phyloP scores from a whole-genome alignment of 352 stramenopile species.

The Phytophthora cajani region DNA sequence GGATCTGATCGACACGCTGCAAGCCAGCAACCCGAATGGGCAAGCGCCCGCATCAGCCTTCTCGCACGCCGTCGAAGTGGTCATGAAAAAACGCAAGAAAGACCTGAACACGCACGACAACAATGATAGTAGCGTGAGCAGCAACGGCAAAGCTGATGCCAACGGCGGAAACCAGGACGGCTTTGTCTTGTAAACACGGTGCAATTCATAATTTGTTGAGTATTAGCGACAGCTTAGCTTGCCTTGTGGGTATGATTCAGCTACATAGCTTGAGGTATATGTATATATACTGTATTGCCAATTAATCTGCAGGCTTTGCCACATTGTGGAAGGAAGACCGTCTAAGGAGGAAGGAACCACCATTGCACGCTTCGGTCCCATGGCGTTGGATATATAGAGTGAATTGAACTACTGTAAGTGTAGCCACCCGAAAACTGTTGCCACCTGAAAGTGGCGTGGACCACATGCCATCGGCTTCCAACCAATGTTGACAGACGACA shows the following conservation, averaged over 20 bases:
- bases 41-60: slow-evolving; percentile 41
- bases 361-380: not conserved
- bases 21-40: slow-evolving; percentile 46
- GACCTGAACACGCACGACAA: slow-evolving; percentile 16
- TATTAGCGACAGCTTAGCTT: not conserved
- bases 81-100: slow-evolving; percentile 58
- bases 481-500: slow-evolving; percentile 11
- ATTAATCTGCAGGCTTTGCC: too few relatives aligned
- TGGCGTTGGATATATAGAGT: too few relatives aligned
- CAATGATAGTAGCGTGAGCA: slow-evolving; percentile 6
- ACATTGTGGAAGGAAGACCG: not conserved
- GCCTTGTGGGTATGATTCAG: not conserved
- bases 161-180: slow-evolving; percentile 13
- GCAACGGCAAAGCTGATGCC: slow-evolving; percentile 1
- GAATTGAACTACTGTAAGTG: not conserved
- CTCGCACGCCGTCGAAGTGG: slow-evolving; percentile 39
- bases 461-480: slow-evolving; percentile 26
- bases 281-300: too few relatives aligned
- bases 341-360: not conserved
- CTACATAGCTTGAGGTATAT: too few relatives aligned
- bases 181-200: slow-evolving; percentile 26
- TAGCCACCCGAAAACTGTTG: not conserved
- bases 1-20: slow-evolving; percentile 67
- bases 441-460: slow-evolving; percentile 1
- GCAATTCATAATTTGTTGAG: not conserved